A percentile compares a stretch with the other conserved stretches of the same genome.
phyloP scores from a whole-genome alignment of 2,329 filamentous ascomycete genomes.

The Bertia moriformis region DNA sequence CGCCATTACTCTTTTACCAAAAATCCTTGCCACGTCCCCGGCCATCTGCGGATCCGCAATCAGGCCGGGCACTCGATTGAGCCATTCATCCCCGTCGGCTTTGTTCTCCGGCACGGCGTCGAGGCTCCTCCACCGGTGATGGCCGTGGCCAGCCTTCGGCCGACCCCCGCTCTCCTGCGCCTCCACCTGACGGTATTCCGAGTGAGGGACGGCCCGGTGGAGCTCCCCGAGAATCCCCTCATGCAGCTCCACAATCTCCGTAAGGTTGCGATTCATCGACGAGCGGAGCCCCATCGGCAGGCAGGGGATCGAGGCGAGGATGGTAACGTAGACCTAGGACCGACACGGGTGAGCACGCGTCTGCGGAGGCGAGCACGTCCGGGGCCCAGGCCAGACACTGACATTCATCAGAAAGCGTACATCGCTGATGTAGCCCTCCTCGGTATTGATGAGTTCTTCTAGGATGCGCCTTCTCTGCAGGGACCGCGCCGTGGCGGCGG shows the following conservation, averaged over 20 bases:
- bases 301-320: conserved; percentile 57
- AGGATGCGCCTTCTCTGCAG: conserved; percentile 65
- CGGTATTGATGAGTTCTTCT: conserved; percentile 73
- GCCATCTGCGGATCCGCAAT: conserved; percentile 41
- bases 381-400: conserved; percentile 12
- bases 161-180: conserved; percentile 3
- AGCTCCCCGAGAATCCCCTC: conserved; percentile 67
- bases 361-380: neutral
- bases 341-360: neutral
- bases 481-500: conserved; percentile 56
- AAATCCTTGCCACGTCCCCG: conserved; percentile 45
- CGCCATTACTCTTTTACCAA: conserved; percentile 29
- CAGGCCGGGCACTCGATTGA: conserved; percentile 32
- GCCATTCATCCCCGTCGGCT: conserved; percentile 17
- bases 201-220: conserved; percentile 55
- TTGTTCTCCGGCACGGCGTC: conserved; percentile 12
- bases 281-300: conserved; percentile 49
- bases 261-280: conserved; percentile 66
- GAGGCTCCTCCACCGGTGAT: conserved; percentile 30
- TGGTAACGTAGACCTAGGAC: conserved; percentile 59
- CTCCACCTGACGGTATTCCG: conserved; percentile 39
- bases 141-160: conserved; percentile 9
- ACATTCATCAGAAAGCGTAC: conserved; percentile 78
- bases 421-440: conserved; percentile 79
- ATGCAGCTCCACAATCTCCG: conserved; percentile 69